These are phyloP conservation scores for Carpinus fangiana DNA, from an alignment of 306 rosid genomes.

Conservation along the genomic window DNA sequence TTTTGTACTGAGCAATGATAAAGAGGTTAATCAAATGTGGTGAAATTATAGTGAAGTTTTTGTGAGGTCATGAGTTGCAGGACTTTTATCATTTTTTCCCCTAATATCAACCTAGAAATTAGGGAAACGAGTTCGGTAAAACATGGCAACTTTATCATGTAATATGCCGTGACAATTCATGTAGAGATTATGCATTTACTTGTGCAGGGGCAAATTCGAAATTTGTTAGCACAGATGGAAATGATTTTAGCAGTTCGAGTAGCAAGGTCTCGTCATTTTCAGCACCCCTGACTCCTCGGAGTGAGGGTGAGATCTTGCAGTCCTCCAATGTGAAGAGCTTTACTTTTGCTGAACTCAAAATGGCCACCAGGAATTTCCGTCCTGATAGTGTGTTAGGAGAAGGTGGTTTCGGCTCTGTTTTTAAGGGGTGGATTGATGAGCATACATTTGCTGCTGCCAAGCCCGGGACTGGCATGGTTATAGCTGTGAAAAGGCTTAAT, in stretches of 20 bases:
- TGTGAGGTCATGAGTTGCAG: background rate
- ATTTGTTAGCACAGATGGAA: conserved; percentile 26
- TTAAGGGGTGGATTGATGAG: conserved; percentile 75
- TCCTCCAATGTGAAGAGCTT: conserved; percentile 41
- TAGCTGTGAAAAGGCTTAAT: conserved; percentile 71
- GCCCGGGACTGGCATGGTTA: conserved; percentile 60
- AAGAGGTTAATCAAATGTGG: background rate
- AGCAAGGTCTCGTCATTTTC: conserved; percentile 31
- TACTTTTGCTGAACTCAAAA: conserved; percentile 33
- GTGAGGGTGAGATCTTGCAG: conserved; percentile 52
- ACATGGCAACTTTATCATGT: conserved; percentile 2
- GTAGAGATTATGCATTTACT: conserved; percentile 12
- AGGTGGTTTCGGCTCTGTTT: conserved; percentile 71
- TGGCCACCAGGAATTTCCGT: conserved; percentile 74
- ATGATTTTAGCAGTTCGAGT: conserved; percentile 26
- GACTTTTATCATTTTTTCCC: background rate
- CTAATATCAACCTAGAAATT: background rate
- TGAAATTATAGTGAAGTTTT: background rate
- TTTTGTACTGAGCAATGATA: background rate
- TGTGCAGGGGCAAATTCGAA: conserved; percentile 49
- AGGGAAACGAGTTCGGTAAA: background rate
- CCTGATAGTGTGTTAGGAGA: conserved; percentile 63
- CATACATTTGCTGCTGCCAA: conserved; percentile 46
- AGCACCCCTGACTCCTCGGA: conserved; percentile 29
- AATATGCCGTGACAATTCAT: background rate